phyloP scores from a whole-genome alignment of 2,329 filamentous ascomycete genomes.

The Ilyonectria destructans region DNA sequence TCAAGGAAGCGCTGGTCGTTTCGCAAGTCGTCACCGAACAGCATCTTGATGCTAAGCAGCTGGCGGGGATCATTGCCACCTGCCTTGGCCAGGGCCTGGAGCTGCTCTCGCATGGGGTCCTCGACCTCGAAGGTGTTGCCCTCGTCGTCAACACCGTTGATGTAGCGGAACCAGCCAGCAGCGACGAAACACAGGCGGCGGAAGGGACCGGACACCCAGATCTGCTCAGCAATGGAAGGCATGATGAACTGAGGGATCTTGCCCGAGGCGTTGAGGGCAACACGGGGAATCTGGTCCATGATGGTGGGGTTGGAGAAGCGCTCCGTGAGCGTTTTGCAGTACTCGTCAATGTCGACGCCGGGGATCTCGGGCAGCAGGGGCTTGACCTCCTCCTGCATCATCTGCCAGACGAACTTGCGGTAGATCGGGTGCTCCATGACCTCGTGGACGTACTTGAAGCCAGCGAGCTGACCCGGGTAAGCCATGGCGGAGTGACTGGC shows the following conservation, averaged over 20 bases:
- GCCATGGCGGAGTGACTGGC: constrained; percentile 68
- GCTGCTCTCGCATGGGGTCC: constrained; percentile 65
- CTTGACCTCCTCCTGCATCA: constrained; percentile 71
- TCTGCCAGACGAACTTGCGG: constrained; percentile 66
- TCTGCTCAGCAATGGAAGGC: constrained; percentile 63
- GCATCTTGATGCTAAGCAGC: constrained; percentile 62
- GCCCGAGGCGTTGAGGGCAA: constrained; percentile 68
- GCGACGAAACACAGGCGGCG: constrained; percentile 65
- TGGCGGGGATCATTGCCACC: constrained; percentile 60
- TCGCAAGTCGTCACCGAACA: constrained; percentile 69
- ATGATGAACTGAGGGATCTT: constrained; percentile 70
- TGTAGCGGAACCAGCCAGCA: constrained; percentile 67
- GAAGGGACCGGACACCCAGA: constrained; percentile 62
- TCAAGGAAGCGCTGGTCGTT: constrained; percentile 63
- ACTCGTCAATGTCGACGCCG: constrained; percentile 67
- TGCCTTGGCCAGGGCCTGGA: constrained; percentile 62
- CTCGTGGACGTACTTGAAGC: constrained; percentile 70
- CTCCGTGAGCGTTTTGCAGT: constrained; percentile 68
- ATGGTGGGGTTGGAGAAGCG: constrained; percentile 72
- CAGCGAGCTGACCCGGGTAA: constrained; percentile 67
- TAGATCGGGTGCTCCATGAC: constrained; percentile 66
- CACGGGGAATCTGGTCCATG: constrained; percentile 68
- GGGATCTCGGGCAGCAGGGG: constrained; percentile 66
- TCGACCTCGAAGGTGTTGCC: constrained; percentile 61
- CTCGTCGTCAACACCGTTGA: constrained; percentile 66